phyloP scores from a whole-genome alignment of 225 moss, liverwort and hornwort genomes.

The Asterella californica region DNA sequence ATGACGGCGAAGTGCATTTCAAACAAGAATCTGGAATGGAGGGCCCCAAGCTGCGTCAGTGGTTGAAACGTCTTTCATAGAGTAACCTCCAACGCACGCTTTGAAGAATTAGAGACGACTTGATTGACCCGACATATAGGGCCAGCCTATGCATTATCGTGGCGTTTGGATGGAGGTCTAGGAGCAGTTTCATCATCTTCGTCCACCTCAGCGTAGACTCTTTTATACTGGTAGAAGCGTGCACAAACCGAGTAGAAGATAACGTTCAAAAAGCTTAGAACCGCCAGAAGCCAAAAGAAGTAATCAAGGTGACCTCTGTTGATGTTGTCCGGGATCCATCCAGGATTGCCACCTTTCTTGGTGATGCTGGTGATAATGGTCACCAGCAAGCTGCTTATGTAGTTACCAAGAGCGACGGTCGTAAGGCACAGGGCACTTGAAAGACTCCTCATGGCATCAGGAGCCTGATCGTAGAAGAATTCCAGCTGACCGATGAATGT shows the following conservation, averaged over 20 bases:
- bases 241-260: conserved; percentile 48
- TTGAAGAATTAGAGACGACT: neutral
- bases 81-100: neutral
- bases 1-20: neutral
- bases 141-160: neutral
- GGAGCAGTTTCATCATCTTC: conserved; percentile 19
- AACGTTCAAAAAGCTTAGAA: conserved; percentile 67
- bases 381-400: conserved; percentile 70
- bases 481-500: conserved; percentile 75
- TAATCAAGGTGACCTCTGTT: conserved; percentile 79
- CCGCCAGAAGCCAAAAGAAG: conserved; percentile 73
- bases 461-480: conserved; percentile 95
- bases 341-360: conserved; percentile 32
- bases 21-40: neutral
- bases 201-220: conserved; percentile 13
- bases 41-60: neutral
- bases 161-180: conserved; percentile 10
- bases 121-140: neutral
- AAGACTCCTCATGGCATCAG: conserved; percentile 84
- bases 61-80: neutral
- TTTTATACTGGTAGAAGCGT: conserved; percentile 60
- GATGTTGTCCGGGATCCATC: conserved; percentile 89
- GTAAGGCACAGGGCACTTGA: conserved; percentile 68
- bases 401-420: conserved; percentile 69
- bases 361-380: conserved; percentile 62